These are phyloP conservation scores for Penicillium egyptiacum DNA, from an alignment of 495 filamentous ascomycete genomes.

Conservation along the genomic window DNA sequence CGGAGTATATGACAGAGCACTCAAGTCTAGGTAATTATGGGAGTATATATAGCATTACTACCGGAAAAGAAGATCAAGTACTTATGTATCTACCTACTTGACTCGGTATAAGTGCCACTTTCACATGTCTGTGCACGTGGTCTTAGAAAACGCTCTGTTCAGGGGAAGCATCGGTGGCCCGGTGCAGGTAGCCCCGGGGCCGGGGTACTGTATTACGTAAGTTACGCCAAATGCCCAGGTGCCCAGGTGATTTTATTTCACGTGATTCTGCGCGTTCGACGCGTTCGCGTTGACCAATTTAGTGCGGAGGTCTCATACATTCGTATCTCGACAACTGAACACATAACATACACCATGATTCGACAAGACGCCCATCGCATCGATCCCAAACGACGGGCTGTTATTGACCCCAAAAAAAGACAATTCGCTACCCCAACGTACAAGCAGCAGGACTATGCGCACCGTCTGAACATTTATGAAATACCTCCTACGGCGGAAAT, in stretches of 20 bases:
- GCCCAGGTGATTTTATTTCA: slow-evolving; percentile 9
- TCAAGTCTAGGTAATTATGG: not conserved
- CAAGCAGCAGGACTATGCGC: slow-evolving; percentile 72
- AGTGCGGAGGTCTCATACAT: slow-evolving; percentile 10
- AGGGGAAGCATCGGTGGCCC: slow-evolving; percentile 1
- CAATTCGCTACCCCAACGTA: slow-evolving; percentile 76
- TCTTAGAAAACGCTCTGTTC: not conserved
- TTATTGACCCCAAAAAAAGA: slow-evolving; percentile 75
- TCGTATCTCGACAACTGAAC: not conserved
- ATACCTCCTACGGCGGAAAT: slow-evolving; percentile 89
- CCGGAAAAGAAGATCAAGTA: not conserved
- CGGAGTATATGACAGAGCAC: not conserved
- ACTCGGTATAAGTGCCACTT: not conserved
- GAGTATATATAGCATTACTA: not conserved
- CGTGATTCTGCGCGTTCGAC: slow-evolving; percentile 19
- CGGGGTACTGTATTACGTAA: not conserved
- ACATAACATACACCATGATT: slow-evolving; percentile 56
- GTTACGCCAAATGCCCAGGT: slow-evolving; percentile 13
- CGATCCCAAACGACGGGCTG: slow-evolving; percentile 74
- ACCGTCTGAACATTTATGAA: slow-evolving; percentile 90
- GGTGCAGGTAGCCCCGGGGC: not conserved
- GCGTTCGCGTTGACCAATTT: slow-evolving; percentile 29
- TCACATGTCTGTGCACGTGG: slow-evolving; percentile 10
- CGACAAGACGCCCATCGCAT: slow-evolving; percentile 70
- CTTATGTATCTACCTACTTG: not conserved